A percentile compares a stretch with the other conserved stretches of the same genome.
phyloP scores from a whole-genome alignment of 495 filamentous ascomycete genomes.

The Hypomontagnella submonticulosa region DNA sequence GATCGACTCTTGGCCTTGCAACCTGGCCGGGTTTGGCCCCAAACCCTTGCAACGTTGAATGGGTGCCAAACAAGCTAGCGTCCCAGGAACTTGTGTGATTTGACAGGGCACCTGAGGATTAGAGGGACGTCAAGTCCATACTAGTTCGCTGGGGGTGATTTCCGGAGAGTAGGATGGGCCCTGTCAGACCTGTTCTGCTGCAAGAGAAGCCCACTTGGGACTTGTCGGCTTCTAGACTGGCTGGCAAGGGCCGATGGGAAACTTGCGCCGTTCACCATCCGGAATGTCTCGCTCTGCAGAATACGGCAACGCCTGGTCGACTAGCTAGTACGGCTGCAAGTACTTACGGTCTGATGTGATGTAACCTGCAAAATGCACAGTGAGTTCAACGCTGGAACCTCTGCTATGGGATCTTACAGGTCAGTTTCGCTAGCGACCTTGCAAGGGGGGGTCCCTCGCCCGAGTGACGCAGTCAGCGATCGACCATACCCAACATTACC shows the following conservation, averaged over 20 bases:
- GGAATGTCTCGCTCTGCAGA: slow-evolving; percentile 37
- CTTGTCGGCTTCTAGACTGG: slow-evolving; percentile 20
- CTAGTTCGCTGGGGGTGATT: slow-evolving; percentile 33
- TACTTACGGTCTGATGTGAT: slow-evolving; percentile 36
- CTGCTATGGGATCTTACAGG: slow-evolving; percentile 42
- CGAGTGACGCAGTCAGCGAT: slow-evolving; percentile 46
- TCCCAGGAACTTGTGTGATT: slow-evolving; percentile 43
- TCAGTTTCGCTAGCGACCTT: slow-evolving; percentile 34
- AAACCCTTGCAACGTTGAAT: slow-evolving; percentile 43
- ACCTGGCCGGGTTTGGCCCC: slow-evolving; percentile 43
- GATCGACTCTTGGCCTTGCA: slow-evolving; percentile 46
- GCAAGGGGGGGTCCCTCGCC: slow-evolving; percentile 35
- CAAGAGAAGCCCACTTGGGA: slow-evolving; percentile 38
- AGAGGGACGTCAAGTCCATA: slow-evolving; percentile 37
- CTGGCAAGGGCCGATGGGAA: slow-evolving; percentile 31
- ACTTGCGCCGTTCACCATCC: slow-evolving; percentile 37
- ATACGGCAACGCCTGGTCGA: slow-evolving; percentile 29
- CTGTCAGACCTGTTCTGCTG: slow-evolving; percentile 36
- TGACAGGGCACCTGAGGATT: slow-evolving; percentile 31
- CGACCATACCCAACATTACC: slow-evolving; percentile 29
- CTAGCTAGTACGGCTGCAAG: slow-evolving; percentile 21
- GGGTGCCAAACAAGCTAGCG: slow-evolving; percentile 45
- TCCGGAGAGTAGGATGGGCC: slow-evolving; percentile 42
- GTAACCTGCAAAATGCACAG: slow-evolving; percentile 40
- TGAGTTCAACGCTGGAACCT: slow-evolving; percentile 36